A percentile compares a stretch with the other conserved stretches of the same genome.
Conservation (phyloP, 768 basidiomycete species). For the Lactifluus pinguis region DNA sequence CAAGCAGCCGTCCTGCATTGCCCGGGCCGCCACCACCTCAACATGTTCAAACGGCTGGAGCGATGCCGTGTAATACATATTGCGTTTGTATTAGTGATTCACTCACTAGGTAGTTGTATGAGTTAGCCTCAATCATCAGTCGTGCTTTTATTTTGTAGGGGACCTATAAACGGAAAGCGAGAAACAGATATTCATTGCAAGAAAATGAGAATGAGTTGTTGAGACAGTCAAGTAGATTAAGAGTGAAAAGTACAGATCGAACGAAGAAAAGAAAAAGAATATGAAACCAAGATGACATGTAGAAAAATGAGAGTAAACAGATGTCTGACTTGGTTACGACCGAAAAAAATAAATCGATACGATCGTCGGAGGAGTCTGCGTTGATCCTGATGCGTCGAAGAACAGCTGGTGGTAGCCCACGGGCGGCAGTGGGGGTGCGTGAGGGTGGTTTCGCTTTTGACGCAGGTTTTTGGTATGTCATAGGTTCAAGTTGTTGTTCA, state of each 20-base stretch:
- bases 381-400: slow-evolving; percentile 3
- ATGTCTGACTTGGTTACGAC: not conserved
- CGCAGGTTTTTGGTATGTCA: not conserved
- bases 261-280: not conserved
- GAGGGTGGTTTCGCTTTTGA: not conserved
- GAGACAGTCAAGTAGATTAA: not conserved
- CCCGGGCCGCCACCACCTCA: not conserved
- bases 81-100: not conserved
- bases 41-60: not conserved
- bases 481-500: not conserved
- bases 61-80: not conserved
- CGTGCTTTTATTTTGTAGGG: not conserved
- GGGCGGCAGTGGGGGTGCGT: not conserved
- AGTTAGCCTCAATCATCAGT: not conserved
- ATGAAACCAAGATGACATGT: not conserved
- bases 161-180: not conserved
- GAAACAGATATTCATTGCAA: not conserved
- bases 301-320: not conserved
- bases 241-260: not conserved
- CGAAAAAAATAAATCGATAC: slow-evolving; percentile 11
- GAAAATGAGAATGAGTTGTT: not conserved
- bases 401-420: slow-evolving; percentile 1
- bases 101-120: not conserved
- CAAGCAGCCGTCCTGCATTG: not conserved
- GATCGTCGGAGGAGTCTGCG: slow-evolving; percentile 5